Evolutionary conservation across 2,329 filamentous ascomycete genomes (phyloP), one percentile per base, ranked within the genome.

Genomic region (Ceratocystis colombiana): DNA sequence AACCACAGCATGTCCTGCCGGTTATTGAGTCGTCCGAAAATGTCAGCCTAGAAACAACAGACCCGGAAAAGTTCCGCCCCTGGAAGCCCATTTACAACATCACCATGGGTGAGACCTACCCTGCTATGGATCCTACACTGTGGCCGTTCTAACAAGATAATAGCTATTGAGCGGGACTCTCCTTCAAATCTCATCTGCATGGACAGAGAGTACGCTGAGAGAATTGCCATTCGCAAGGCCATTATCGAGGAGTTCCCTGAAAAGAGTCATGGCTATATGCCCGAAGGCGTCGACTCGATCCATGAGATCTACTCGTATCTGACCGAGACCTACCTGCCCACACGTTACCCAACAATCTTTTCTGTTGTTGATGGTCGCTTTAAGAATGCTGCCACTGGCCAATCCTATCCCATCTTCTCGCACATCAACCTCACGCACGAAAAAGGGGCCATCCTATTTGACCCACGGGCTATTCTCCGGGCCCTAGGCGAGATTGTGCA

Each of bases 61-160:
- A 74, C 7, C 78, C 79, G 0, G 68, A 71, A 2, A 73, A 75
- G 46, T 74, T 79, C 45, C 74, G 80, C 1, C 80, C 79, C 0
- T 82, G 81, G 71, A 82, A 81, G 71, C 76, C 79, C 0, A 76
- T 76, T 2, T 83, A 81, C 69, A 74, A 82, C 69, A 82, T 83
- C 67, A 81, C 79, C 0, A 83, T 84, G 80, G 80, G 80, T 79
- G 70, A 41, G 71, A 10, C 20, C 30, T 46, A 25, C 41, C 15
- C 17, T 22, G 44, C 15, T 3, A 30, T 5, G 10, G 15, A 5
- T 15, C 45, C 15, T 5, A 20, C 59, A 17, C 6, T 59, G 57
- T 41, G 7, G 20, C 7, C 5, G 8, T 57, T 25, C 48, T 55
- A 46, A 66, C 44, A 50, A 28, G n/a, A 61, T n/a, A 3, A 8